Percentiles rank a stretch among this genome's conserved stretches.
phyloP scores from a whole-genome alignment of 2,329 filamentous ascomycete genomes.

The Thelonectria olida region DNA sequence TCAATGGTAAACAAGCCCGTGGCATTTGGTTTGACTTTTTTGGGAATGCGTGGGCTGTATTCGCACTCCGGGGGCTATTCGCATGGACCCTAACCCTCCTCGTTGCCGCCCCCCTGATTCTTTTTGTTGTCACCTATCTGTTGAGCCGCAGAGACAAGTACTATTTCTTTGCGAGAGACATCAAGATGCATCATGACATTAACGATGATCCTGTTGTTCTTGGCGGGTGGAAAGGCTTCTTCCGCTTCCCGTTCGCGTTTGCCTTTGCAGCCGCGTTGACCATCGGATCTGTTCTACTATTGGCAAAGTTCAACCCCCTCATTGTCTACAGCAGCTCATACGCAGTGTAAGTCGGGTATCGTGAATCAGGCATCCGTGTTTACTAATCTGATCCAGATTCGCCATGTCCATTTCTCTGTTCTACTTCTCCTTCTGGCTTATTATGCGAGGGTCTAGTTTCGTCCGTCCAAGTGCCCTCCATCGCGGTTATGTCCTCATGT shows the following conservation, averaged over 20 bases:
- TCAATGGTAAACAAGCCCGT: slow-evolving; percentile 71
- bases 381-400: slow-evolving; percentile 62
- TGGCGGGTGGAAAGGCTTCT: slow-evolving; percentile 82
- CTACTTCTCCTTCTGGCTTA: slow-evolving; percentile 83
- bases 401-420: slow-evolving; percentile 86
- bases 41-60: slow-evolving; percentile 79
- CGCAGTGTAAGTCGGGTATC: slow-evolving; percentile 63
- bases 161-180: slow-evolving; percentile 80
- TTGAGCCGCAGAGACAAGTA: slow-evolving; percentile 81
- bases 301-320: slow-evolving; percentile 86
- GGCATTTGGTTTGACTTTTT: slow-evolving; percentile 97
- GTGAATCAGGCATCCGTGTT: no score
- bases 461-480: slow-evolving; percentile 88
- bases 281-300: slow-evolving; percentile 76
- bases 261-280: slow-evolving; percentile 73
- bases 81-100: slow-evolving; percentile 86
- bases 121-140: slow-evolving; percentile 74
- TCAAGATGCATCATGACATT: slow-evolving; percentile 64
- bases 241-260: slow-evolving; percentile 83
- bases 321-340: slow-evolving; percentile 93
- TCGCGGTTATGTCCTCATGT: slow-evolving; percentile 81
- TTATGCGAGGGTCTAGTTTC: slow-evolving; percentile 80
- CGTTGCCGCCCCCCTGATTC: slow-evolving; percentile 77
- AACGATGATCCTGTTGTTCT: slow-evolving; percentile 70
- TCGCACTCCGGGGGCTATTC: slow-evolving; percentile 84